phyloP scores from a whole-genome alignment of 2,329 filamentous ascomycete genomes.

The Aspergillus novofumigatus region DNA sequence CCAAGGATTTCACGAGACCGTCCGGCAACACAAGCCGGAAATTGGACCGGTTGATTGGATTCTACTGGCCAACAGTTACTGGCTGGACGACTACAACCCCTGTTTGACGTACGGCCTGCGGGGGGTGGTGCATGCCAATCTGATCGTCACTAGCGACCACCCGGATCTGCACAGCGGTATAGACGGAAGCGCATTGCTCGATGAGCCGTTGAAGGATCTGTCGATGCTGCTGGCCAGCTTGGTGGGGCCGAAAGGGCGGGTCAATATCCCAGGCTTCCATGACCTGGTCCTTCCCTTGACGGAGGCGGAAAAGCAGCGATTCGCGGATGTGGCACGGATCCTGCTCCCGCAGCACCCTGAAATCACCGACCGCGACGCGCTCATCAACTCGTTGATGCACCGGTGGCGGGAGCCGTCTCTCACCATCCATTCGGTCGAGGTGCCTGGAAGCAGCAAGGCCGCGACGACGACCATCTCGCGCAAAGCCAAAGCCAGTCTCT shows the following conservation, averaged over 20 bases:
- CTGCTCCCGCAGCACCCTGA: constrained; percentile 68
- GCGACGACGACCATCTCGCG: constrained; percentile 82
- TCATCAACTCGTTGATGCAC: constrained; percentile 83
- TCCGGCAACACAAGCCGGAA: constrained; percentile 72
- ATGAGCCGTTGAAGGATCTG: constrained; percentile 88
- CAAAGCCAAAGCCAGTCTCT: constrained; percentile 82
- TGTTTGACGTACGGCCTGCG: constrained; percentile 92
- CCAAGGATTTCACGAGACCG: constrained; percentile 79
- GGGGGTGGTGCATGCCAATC: constrained; percentile 87
- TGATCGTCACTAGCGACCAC: constrained; percentile 78
- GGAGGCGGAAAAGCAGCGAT: constrained; percentile 70
- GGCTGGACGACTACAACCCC: constrained; percentile 92
- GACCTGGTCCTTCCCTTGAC: constrained; percentile 75
- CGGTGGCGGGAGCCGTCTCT: constrained; percentile 93
- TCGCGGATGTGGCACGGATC: constrained; percentile 76
- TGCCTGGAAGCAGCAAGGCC: constrained; percentile 75
- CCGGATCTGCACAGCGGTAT: constrained; percentile 94
- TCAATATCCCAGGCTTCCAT: constrained; percentile 86
- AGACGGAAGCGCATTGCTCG: constrained; percentile 85
- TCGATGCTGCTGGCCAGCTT: constrained; percentile 77
- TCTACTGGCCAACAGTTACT: constrained; percentile 94
- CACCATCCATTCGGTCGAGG: constrained; percentile 85
- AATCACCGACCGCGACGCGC: constrained; percentile 59
- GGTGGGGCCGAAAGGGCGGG: constrained; percentile 72
- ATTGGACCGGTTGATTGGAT: constrained; percentile 95